Conservation (phyloP, 148 eudicot species). For the Agrostemma githago region DNA sequence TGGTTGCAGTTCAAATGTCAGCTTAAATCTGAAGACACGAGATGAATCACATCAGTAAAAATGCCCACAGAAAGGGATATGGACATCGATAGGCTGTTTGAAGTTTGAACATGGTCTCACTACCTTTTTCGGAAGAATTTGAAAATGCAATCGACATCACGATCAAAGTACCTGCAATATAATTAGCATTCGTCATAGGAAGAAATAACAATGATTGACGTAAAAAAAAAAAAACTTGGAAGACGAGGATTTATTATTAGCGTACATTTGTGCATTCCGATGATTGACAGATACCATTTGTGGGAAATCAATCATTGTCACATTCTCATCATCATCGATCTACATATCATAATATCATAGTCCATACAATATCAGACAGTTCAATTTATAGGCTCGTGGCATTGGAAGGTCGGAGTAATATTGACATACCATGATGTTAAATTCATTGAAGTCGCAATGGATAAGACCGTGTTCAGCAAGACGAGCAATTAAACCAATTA, state of each 20-base stretch:
- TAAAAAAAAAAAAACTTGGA: neutral
- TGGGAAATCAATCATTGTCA: constrained; percentile 94
- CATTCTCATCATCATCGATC: constrained; percentile 90
- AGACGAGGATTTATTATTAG: neutral
- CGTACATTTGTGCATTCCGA: constrained; percentile 85
- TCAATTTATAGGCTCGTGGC: neutral
- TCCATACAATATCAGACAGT: neutral
- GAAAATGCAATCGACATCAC: constrained; percentile 93
- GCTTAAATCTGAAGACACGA: constrained; percentile 51
- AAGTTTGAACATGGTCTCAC: neutral
- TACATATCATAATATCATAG: constrained; percentile 20
- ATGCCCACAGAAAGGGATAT: neutral
- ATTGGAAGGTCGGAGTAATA: too few species aligned
- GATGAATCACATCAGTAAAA: neutral
- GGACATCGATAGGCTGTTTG: neutral
- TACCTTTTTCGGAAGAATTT: constrained; percentile 86
- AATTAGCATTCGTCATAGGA: neutral
- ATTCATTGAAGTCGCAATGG: constrained; percentile 96
- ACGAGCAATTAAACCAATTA: constrained; percentile 64
- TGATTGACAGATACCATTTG: constrained; percentile 98
- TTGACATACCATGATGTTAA: constrained; percentile 75
- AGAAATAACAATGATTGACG: neutral
- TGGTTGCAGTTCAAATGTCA: constrained; percentile 44
- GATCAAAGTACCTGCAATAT: constrained; percentile 92
- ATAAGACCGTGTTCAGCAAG: constrained; percentile 97